Conservation (phyloP, 169 alveolate genomes). For the Plasmodium reichenowi region DNA sequence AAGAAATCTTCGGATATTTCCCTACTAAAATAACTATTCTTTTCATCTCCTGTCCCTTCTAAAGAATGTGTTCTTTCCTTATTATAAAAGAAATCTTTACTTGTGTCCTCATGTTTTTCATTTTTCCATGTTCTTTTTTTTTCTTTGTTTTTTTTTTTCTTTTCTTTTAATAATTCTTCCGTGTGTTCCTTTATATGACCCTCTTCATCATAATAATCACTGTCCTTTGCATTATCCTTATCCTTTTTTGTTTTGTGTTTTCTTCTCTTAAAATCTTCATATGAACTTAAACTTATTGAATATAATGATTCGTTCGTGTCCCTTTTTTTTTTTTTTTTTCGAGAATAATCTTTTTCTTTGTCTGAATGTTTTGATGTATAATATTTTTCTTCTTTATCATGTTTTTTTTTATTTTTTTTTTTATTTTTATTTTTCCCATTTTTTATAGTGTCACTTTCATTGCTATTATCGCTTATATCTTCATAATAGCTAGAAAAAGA, state of each 20-base stretch:
- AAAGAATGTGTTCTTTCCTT: background rate
- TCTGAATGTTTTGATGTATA: background rate
- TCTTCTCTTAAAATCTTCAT: conserved; percentile 6
- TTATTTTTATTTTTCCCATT: background rate
- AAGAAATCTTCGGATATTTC: background rate
- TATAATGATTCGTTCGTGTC: conserved; percentile 8
- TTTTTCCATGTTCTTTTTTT: conserved; percentile 7
- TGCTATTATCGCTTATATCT: conserved; percentile 12
- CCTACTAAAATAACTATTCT: background rate
- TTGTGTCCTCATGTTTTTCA: conserved; percentile 9
- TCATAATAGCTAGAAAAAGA: conserved; percentile 23
- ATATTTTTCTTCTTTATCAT: conserved; percentile 3
- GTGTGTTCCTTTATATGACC: background rate
- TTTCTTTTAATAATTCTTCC: conserved; percentile 1
- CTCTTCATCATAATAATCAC: background rate
- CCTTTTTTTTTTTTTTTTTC: background rate
- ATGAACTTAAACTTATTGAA: conserved; percentile 20
- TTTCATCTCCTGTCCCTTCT: background rate
- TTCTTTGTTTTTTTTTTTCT: conserved; percentile 13
- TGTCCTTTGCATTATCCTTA: background rate
- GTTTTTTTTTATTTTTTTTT: background rate
- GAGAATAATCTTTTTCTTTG: background rate
- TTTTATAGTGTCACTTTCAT: background rate
- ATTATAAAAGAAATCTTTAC: background rate
- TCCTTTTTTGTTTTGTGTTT: conserved; percentile 3